Conservation (phyloP, 2,329 filamentous ascomycete species). For the Verticillium klebahnii region DNA sequence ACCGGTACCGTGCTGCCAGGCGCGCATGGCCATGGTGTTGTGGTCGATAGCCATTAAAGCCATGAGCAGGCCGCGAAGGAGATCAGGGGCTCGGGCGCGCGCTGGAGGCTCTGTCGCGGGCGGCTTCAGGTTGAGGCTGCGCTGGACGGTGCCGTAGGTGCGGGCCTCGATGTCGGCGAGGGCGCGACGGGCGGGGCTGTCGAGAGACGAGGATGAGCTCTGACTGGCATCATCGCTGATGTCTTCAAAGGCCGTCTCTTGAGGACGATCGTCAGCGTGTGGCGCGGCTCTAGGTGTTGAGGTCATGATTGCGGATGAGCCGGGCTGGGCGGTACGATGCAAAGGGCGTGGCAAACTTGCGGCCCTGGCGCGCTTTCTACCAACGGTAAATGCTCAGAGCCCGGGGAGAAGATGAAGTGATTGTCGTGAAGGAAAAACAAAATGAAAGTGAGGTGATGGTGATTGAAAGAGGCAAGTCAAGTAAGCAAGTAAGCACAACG, state of each 20-base stretch:
- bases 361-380: too few species aligned
- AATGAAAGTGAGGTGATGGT: not conserved
- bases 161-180: not conserved
- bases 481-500: not conserved
- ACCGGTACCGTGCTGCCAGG: constrained; percentile 34
- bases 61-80: constrained; percentile 40
- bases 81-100: constrained; percentile 36
- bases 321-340: not conserved
- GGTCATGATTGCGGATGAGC: not conserved
- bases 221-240: not conserved
- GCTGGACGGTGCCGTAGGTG: not conserved
- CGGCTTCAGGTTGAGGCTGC: not conserved
- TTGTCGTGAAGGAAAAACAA: not conserved
- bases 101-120: not conserved
- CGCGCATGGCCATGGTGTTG: constrained; percentile 29
- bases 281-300: not conserved
- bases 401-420: not conserved
- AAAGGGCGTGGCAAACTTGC: too few species aligned
- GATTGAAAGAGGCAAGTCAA: not conserved
- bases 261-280: not conserved
- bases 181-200: not conserved
- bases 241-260: not conserved
- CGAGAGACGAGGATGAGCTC: not conserved
- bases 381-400: not conserved
- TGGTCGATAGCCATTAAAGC: constrained; percentile 40